Evolutionary conservation across 1,284 basidiomycete genomes (phyloP).

Genomic region (Rhodotorula sp.): DNA sequence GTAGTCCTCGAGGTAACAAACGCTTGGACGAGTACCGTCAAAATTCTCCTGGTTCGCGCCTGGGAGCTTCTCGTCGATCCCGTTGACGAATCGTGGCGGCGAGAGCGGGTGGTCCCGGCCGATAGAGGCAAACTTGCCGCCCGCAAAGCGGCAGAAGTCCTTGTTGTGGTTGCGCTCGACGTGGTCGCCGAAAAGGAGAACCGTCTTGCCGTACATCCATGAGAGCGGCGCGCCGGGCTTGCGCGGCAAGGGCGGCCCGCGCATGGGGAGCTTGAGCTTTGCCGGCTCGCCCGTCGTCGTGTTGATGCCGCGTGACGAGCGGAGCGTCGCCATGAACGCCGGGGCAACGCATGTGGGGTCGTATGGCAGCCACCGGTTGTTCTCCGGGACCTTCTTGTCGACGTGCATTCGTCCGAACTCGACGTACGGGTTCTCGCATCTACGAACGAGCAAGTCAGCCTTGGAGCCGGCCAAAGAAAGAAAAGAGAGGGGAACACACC

Average conservation of each 20-base stretch:
- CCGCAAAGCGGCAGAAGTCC: conserved; percentile 38
- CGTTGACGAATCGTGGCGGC: conserved; percentile 38
- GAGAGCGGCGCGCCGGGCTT: conserved; percentile 13
- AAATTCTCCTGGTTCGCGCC: conserved; percentile 2
- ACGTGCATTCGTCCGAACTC: conserved; percentile 24
- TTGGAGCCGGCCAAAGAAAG: no score
- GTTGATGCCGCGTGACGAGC: neutral
- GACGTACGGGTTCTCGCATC: conserved; percentile 34
- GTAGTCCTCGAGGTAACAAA: conserved; percentile 37
- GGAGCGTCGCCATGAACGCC: conserved; percentile 24
- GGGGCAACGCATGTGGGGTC: conserved; percentile 31
- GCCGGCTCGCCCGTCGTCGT: neutral
- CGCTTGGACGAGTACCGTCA: conserved; percentile 25
- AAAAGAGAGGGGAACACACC: neutral
- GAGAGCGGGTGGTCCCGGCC: conserved; percentile 33
- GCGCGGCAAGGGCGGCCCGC: neutral
- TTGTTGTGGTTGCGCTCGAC: conserved; percentile 37
- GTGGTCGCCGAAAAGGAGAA: conserved; percentile 40
- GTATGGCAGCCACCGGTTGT: conserved; percentile 36
- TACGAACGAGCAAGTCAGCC: neutral
- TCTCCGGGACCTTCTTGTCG: conserved; percentile 19
- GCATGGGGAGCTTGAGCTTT: conserved; percentile 16
- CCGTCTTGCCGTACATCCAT: conserved; percentile 38
- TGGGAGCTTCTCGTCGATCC: conserved; percentile 38
- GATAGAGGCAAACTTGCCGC: conserved; percentile 35